These are phyloP conservation scores for Penicillium egyptiacum DNA, from an alignment of 495 filamentous ascomycete genomes.

Conservation along the genomic window DNA sequence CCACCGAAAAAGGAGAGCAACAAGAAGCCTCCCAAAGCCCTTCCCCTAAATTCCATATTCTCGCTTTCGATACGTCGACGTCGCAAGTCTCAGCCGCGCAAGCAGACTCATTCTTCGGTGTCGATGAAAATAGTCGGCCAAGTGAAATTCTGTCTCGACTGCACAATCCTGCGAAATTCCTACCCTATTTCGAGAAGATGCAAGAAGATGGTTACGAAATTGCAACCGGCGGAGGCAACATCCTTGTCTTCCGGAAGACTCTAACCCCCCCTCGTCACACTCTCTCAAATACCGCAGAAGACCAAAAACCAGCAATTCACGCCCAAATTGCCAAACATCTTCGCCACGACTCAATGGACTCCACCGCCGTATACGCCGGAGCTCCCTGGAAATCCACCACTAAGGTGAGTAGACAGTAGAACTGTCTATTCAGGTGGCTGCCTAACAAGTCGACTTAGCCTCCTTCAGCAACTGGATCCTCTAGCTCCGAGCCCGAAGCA, in stretches of 20 bases:
- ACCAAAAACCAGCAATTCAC: slow-evolving; percentile 13
- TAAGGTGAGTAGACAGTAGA: slow-evolving; percentile 57
- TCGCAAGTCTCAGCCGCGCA: slow-evolving; percentile 60
- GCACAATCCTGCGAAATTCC: slow-evolving; percentile 68
- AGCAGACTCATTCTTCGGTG: slow-evolving; percentile 56
- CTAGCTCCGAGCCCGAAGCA: not conserved
- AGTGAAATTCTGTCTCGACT: slow-evolving; percentile 66
- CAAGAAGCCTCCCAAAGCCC: not conserved
- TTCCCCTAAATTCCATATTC: slow-evolving; percentile 63
- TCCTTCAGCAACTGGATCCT: slow-evolving; percentile 9
- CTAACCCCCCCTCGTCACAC: slow-evolving; percentile 21
- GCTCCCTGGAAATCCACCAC: slow-evolving; percentile 9
- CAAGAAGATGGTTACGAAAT: slow-evolving; percentile 71
- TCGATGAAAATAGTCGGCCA: slow-evolving; percentile 49
- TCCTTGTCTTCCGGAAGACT: slow-evolving; percentile 70
- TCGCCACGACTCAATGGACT: slow-evolving; percentile 16
- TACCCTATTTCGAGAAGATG: slow-evolving; percentile 65
- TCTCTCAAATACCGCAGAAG: slow-evolving; percentile 13
- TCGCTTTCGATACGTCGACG: slow-evolving; percentile 69
- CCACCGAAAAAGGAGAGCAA: not conserved
- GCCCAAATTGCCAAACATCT: slow-evolving; percentile 14
- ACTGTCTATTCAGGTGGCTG: slow-evolving; percentile 52
- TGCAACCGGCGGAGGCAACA: slow-evolving; percentile 64
- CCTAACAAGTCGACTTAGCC: slow-evolving; percentile 34
- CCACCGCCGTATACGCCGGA: not conserved